Evolutionary conservation across 2,329 filamentous ascomycete genomes (phyloP).

Genomic region (Cladosporium sp.): DNA sequence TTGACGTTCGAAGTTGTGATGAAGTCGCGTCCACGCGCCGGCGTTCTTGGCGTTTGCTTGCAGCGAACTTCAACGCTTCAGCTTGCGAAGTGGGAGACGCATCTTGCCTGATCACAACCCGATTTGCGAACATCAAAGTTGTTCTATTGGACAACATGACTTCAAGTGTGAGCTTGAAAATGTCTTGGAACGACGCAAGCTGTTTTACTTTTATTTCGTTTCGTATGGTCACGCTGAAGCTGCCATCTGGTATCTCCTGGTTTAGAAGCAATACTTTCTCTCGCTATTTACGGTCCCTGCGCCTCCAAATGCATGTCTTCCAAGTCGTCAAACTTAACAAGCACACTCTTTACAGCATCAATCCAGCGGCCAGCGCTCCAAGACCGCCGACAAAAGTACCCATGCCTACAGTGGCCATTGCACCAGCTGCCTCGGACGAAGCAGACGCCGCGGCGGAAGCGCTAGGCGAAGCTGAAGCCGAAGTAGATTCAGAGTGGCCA

Average conservation of each 20-base stretch:
- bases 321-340: too few relatives aligned
- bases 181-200: too few relatives aligned
- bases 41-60: background rate
- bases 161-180: too few relatives aligned
- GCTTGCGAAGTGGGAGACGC: background rate
- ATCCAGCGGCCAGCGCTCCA: constrained; percentile 3
- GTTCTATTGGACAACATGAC: too few relatives aligned
- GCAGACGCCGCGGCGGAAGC: background rate
- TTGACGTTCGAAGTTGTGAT: background rate
- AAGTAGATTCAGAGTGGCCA: background rate
- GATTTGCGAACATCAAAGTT: too few relatives aligned
- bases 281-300: too few relatives aligned
- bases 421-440: background rate
- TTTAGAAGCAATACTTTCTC: too few relatives aligned
- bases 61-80: background rate
- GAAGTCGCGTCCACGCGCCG: background rate
- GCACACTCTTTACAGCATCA: background rate
- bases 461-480: background rate
- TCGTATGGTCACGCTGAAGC: too few relatives aligned
- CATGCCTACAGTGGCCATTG: constrained; percentile 6
- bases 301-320: too few relatives aligned
- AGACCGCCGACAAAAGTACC: constrained; percentile 6
- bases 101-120: too few relatives aligned
- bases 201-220: too few relatives aligned
- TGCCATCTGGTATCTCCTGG: too few relatives aligned